Evolutionary conservation across 306 rosid species (phyloP), one percentile per base, ranked within the genome.

Genomic region (Hippophae rhamnoides): DNA sequence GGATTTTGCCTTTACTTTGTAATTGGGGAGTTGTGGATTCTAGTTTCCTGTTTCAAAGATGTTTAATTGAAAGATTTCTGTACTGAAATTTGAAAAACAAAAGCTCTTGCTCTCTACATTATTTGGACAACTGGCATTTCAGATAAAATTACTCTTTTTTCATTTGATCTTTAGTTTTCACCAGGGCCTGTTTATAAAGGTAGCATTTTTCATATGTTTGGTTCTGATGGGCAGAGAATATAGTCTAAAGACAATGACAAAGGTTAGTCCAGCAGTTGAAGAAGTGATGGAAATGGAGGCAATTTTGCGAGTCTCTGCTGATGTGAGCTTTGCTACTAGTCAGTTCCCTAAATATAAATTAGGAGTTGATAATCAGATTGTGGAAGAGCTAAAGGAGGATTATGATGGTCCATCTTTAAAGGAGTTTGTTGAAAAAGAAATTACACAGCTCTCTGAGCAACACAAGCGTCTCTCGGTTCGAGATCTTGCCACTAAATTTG

Each of bases 401-500:
- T 73, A 71, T 47, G 81, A 69, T 27, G 87, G 89, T 49, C 98
- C 96, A 40, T 65, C 93, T 7, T 73, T 85, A 68, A 87, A 79
- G 73, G 88, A 85, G 65, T 84, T 87, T 60, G 83, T 92, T 57
- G 89, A 85, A 64, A 65, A 74, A 69, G 96, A 92, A 76, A 82
- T 87, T 55, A 59, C 79, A 56, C 76, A 81, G 69, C 81, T 92
- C 71, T 76, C 83, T 7, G 93, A 85, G 64, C 96, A 92, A 77
- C 86, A 87, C 81, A 87, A 92, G 72, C 95, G 95, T 50, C 85
- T 92, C 76, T 92, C 98, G 10, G 96, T 92, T 71, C 98, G 96
- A 10, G 98, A 92, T 63, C 96, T 92, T 73, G 98, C 98, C 18
- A 76, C 83, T 74, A 92, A 85, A 92, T 92, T 92, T 54, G 98